Base-by-base conservation (phyloP, 2,329 filamentous ascomycete species). In the Fusarium agapanthi region DNA sequence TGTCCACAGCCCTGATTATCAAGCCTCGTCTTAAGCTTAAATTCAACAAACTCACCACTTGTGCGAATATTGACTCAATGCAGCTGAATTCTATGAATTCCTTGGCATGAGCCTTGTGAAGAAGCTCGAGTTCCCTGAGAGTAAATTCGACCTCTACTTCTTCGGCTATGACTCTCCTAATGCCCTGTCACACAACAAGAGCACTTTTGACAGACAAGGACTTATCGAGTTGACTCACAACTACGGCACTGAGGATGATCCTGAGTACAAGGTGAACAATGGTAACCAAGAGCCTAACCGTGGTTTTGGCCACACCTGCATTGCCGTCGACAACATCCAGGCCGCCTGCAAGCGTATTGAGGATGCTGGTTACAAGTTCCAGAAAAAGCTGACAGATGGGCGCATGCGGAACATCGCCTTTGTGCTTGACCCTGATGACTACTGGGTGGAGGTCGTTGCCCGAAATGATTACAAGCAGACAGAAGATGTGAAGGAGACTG, bases 81-180 rank as follows among this genome's bases (percentile, higher is more conserved):
- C 80, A 89, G 90, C 98, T 83, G 93, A 95, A 76, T 99, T 97
- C 84, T 99, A 98, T 83, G 92, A 97, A 80, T 93, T 94, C 82
- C 89, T 99, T 24, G 96, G 96, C 77, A 91, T 98, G 88, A 95
- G 88, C 79, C 84, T 95, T 71, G 88, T 98, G 82, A 90, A 93
- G 79, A 93, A 95, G 84, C 87, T 96, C 51, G 86, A 92, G 71
- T 93, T 94, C 79, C 93, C 95, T 20, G 95, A 97, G 67, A 90
- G 90, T 82, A 97, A 97, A 80, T 98, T 98, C 82, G 94, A 96
- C 78, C 90, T 98, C 34, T 98, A 98, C 87, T 98, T 98, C 85
- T 88, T 99, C 67, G 95, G 92, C 67, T 98, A 97, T 84, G 92
- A 97, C 80, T 89, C 90, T 37, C 89, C 94, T 15, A 86, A 88